phyloP scores from a whole-genome alignment of 345 rosid genomes.

The Fremontodendron californicum region DNA sequence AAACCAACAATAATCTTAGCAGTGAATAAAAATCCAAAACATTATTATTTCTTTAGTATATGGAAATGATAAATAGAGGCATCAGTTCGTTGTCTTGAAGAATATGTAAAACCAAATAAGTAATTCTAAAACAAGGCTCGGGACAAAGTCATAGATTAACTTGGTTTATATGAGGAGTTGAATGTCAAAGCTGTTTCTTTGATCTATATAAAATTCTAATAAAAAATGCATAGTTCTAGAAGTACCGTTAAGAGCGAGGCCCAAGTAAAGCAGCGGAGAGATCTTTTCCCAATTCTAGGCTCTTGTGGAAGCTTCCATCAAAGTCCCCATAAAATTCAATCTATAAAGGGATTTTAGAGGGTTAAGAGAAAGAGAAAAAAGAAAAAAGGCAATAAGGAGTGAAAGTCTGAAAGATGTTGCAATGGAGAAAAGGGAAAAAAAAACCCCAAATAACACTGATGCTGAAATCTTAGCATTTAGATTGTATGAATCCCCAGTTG shows the following conservation, averaged over 20 bases:
- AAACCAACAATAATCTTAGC: neutral
- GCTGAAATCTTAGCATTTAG: neutral
- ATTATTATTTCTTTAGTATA: neutral
- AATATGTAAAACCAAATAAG: neutral
- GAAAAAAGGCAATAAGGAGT: neutral
- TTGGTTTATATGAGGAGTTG: neutral
- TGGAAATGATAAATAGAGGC: neutral
- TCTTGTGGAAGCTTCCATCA: conserved; percentile 85
- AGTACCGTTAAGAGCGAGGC: conserved; percentile 72
- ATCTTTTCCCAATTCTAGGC: conserved; percentile 81
- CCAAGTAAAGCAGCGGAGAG: conserved; percentile 89
- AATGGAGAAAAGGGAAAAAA: neutral
- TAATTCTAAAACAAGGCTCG: neutral
- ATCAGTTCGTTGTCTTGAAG: neutral
- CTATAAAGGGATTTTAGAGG: conserved; percentile 23
- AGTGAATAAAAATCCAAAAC: neutral
- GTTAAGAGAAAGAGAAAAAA: neutral
- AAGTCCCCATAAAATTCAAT: conserved; percentile 92
- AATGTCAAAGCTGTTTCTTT: neutral
- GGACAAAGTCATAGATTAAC: neutral
- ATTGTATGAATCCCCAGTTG: neutral
- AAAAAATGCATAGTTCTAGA: neutral
- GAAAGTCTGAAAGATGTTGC: neutral
- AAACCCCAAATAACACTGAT: neutral
- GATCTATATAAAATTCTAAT: neutral